phyloP scores from a whole-genome alignment of 495 filamentous ascomycete species.

The Penicillium lividum region DNA sequence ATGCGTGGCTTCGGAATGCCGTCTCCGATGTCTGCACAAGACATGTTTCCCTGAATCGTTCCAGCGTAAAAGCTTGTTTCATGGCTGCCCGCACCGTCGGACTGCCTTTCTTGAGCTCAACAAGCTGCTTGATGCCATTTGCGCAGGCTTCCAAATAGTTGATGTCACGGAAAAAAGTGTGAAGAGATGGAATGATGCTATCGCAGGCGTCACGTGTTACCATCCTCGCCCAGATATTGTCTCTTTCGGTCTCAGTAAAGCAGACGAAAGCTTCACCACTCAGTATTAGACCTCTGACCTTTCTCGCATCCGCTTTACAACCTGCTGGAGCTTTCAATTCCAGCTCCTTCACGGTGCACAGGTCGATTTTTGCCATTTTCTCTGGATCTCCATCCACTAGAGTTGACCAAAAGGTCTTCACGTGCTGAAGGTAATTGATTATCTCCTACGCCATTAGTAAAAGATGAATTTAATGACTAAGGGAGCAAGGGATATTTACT shows the following conservation, averaged over 20 bases:
- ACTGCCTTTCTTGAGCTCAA: not conserved
- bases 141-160: slow-evolving; percentile 21
- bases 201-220: slow-evolving; percentile 1
- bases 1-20: not conserved
- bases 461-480: too few relatives aligned
- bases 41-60: not conserved
- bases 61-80: not conserved
- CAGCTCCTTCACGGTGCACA: too few relatives aligned
- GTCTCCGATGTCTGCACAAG: not conserved
- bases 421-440: slow-evolving; percentile 23
- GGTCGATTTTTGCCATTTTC: too few relatives aligned
- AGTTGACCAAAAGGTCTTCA: not conserved
- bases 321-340: too few relatives aligned
- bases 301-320: not conserved
- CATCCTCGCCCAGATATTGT: slow-evolving; percentile 15
- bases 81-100: slow-evolving; percentile 8
- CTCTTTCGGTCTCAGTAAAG: slow-evolving; percentile 19
- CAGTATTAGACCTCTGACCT: not conserved
- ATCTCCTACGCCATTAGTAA: not conserved
- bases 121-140: slow-evolving; percentile 21
- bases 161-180: slow-evolving; percentile 29
- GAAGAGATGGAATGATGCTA: slow-evolving; percentile 22
- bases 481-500: not conserved
- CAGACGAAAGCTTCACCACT: slow-evolving; percentile 19
- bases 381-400: too few relatives aligned